Evolutionary conservation across 169 alveolate species (phyloP), one percentile per base, ranked within the genome.

Genomic region (Eimeria tenella): DNA sequence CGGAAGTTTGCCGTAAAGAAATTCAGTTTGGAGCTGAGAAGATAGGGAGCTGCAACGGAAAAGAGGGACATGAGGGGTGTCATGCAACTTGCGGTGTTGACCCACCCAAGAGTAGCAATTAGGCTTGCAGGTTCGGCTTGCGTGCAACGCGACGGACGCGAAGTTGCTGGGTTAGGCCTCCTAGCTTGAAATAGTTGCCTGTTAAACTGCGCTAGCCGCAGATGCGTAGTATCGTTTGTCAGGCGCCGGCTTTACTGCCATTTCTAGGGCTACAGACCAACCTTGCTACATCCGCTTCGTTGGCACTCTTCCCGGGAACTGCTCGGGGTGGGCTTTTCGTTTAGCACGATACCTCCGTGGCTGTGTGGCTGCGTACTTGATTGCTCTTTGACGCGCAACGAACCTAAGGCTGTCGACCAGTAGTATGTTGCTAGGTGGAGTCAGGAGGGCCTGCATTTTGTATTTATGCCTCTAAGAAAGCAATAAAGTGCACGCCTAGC

Each of bases 41-140:
- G 42, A 68, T 23, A 68, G 77, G 77, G 77, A 68, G n/a, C 77
- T 68, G 77, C 77, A 7, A n/a, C 77, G 11, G 31, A n/a, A 68
- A 13, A 68, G 77, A 68, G 77, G 77, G 77, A 68, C n/a, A n/a
- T n/a, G n/a, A 68, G 77, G 77, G 31, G 77, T n/a, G 77, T 68
- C 77, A 13, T 7, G 42, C 77, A n/a, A 31, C 42, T 31, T 31
- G 42, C 42, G 42, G 77, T 23, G 77, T 3, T n/a, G 11, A 11
- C 42, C 11, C 49, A 68, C 77, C 77, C 77, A 68, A 10, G 11
- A 23, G 77, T 15, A 68, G 31, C 77, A 68, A 0, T 13, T 10
- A 58, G 9, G 49, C 42, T n/a, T 13, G 49, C n/a, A 68, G 31
- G n/a, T 68, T 10, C n/a, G 13, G 31, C 49, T 68, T 23, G 11